Percentiles rank a stretch among this genome's conserved stretches.
phyloP scores from a whole-genome alignment of 2,329 filamentous ascomycete genomes.

The Aspergillus sp. region DNA sequence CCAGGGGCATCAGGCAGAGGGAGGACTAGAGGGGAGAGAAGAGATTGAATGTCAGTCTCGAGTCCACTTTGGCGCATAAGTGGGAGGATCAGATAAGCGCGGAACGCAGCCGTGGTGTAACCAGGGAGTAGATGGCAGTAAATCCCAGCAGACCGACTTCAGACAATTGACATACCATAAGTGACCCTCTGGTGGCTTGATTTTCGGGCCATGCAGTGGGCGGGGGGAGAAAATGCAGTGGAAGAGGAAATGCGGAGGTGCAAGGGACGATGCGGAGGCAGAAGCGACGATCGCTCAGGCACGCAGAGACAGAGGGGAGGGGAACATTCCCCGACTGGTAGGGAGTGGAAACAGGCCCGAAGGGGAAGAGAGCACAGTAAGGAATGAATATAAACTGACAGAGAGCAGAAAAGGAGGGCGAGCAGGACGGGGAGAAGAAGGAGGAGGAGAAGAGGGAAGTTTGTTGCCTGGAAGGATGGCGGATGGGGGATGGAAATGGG shows the following conservation, averaged over 20 bases:
- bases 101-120: not conserved
- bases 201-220: conserved; percentile 63
- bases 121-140: not conserved
- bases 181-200: conserved; percentile 67
- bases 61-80: not conserved
- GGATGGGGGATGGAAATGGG: conserved; percentile 9
- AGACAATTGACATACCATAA: conserved; percentile 58
- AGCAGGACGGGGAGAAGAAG: conserved; percentile 11
- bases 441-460: not conserved
- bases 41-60: conserved; percentile 10
- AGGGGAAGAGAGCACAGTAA: not conserved
- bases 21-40: conserved; percentile 55
- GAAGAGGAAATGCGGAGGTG: conserved; percentile 22
- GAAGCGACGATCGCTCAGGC: conserved; percentile 21
- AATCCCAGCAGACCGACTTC: not conserved
- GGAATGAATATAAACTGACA: not conserved
- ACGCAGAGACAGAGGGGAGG: conserved; percentile 10
- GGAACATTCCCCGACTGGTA: conserved; percentile 10
- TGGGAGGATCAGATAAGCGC: conserved; percentile 13
- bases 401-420: conserved; percentile 5
- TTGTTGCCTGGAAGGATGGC: conserved; percentile 11
- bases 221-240: conserved; percentile 21
- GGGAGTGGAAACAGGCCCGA: not conserved
- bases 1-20: conserved; percentile 73
- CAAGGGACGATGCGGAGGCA: conserved; percentile 23